Percentiles rank a stretch among this genome's conserved stretches.
Evolutionary conservation across 108 stramenopile species (phyloP).

Genomic region (Skeletonema costatum): DNA sequence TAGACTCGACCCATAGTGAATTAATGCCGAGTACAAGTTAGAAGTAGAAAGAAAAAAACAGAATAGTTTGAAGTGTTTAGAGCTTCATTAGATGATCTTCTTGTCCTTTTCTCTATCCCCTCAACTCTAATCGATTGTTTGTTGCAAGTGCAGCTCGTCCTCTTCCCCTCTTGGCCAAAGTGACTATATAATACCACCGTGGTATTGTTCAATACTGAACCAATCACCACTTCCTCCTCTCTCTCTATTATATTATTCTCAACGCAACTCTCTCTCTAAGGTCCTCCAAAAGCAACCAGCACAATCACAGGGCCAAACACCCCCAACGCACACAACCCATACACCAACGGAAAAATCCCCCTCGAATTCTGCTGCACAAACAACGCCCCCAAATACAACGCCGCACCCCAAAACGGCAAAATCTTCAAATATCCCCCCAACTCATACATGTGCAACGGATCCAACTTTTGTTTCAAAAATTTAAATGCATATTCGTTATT

Average conservation of each 20-base stretch:
- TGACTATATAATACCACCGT: too few relatives aligned
- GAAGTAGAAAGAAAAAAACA: background rate
- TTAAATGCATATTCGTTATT: conserved; percentile 70
- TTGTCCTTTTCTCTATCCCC: too few relatives aligned
- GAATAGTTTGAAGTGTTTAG: too few relatives aligned
- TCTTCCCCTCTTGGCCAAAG: too few relatives aligned
- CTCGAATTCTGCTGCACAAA: conserved; percentile 72
- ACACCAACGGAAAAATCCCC: conserved; percentile 64
- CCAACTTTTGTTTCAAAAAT: conserved; percentile 65
- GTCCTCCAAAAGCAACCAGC: conserved; percentile 66
- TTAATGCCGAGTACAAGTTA: too few relatives aligned
- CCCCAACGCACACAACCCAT: conserved; percentile 63
- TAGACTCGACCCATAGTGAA: too few relatives aligned
- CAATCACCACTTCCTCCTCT: background rate
- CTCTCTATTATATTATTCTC: background rate
- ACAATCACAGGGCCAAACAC: conserved; percentile 66
- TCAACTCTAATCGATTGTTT: too few relatives aligned
- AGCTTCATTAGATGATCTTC: too few relatives aligned
- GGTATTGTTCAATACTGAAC: too few relatives aligned
- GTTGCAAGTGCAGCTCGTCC: too few relatives aligned
- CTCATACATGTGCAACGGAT: conserved; percentile 80
- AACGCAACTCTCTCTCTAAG: conserved; percentile 20
- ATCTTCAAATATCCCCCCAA: conserved; percentile 68
- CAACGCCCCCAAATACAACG: conserved; percentile 73
- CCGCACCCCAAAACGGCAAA: conserved; percentile 71